These are phyloP conservation scores for Talaromyces sp. DNA, from an alignment of 2,329 filamentous ascomycete species.

Conservation along the genomic window DNA sequence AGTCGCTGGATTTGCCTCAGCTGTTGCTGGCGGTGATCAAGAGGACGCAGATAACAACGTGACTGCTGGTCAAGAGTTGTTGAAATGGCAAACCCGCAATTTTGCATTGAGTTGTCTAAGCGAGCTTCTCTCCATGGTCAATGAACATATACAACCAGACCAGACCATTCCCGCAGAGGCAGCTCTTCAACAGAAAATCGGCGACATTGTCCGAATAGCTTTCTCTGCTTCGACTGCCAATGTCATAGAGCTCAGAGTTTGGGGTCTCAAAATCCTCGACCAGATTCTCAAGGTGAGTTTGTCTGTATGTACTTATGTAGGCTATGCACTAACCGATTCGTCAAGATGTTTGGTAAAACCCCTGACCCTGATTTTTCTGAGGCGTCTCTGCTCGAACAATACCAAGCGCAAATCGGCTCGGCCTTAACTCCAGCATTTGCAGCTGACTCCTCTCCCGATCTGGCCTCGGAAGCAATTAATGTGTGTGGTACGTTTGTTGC, in stretches of 20 bases:
- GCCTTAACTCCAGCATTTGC: conserved; percentile 95
- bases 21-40: conserved; percentile 56
- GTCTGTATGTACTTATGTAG: not conserved
- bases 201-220: conserved; percentile 91
- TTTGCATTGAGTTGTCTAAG: conserved; percentile 88
- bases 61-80: conserved; percentile 68
- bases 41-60: conserved; percentile 46
- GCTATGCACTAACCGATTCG: not conserved
- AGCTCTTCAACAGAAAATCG: conserved; percentile 74
- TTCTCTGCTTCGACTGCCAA: conserved; percentile 95
- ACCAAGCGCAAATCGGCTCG: conserved; percentile 96
- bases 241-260: conserved; percentile 81
- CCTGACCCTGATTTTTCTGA: conserved; percentile 98
- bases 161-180: conserved; percentile 72
- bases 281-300: conserved; percentile 65
- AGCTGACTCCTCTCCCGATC: conserved; percentile 87
- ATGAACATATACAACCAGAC: conserved; percentile 70
- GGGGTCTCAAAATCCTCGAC: conserved; percentile 89
- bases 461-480: conserved; percentile 92
- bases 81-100: conserved; percentile 91
- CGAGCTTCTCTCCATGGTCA: conserved; percentile 72
- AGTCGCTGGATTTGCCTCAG: conserved; percentile 88
- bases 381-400: conserved; percentile 91
- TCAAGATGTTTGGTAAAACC: conserved; percentile 80
- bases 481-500: conserved; percentile 98